Conservation (phyloP, 2,329 filamentous ascomycete species). For the Colletotrichum trifolii region DNA sequence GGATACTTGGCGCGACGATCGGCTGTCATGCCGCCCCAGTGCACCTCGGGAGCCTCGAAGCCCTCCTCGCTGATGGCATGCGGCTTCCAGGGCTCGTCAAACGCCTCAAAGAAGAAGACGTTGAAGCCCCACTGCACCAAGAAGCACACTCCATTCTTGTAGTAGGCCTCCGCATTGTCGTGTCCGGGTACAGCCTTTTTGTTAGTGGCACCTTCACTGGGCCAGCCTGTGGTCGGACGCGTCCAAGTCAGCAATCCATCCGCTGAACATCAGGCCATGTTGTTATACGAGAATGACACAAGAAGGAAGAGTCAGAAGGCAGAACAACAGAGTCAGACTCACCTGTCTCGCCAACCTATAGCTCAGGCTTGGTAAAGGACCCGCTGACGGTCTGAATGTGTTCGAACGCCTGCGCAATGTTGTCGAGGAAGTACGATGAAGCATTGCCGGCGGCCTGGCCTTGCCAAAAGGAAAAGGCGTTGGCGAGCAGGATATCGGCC, state of each 20-base stretch:
- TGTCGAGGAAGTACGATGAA: constrained; percentile 72
- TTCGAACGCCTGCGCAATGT: constrained; percentile 71
- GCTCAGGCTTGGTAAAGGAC: constrained; percentile 63
- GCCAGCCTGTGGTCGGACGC: constrained; percentile 57
- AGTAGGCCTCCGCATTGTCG: constrained; percentile 69
- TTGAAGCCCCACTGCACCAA: constrained; percentile 74
- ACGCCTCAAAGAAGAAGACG: constrained; percentile 79
- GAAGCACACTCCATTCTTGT: constrained; percentile 70
- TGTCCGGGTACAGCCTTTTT: constrained; percentile 69
- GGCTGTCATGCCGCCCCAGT: constrained; percentile 75
- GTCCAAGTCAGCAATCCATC: constrained; percentile 7
- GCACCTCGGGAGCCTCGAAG: constrained; percentile 69
- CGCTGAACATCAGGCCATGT: not conserved
- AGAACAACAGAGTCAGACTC: not conserved
- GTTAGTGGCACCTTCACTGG: constrained; percentile 72
- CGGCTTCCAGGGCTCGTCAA: constrained; percentile 80
- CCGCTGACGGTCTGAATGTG: constrained; percentile 70
- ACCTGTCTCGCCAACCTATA: constrained; percentile 75
- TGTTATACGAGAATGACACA: not conserved
- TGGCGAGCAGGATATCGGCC: constrained; percentile 70
- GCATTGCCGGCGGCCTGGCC: constrained; percentile 65
- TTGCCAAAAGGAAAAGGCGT: constrained; percentile 82
- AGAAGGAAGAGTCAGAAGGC: not conserved
- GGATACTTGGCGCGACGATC: constrained; percentile 67
- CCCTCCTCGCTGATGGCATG: constrained; percentile 71